A percentile compares a stretch with the other conserved stretches of the same genome.
These are phyloP conservation scores for Butyriboletus appendiculatus DNA, from an alignment of 1,284 basidiomycete species.

Conservation along the genomic window DNA sequence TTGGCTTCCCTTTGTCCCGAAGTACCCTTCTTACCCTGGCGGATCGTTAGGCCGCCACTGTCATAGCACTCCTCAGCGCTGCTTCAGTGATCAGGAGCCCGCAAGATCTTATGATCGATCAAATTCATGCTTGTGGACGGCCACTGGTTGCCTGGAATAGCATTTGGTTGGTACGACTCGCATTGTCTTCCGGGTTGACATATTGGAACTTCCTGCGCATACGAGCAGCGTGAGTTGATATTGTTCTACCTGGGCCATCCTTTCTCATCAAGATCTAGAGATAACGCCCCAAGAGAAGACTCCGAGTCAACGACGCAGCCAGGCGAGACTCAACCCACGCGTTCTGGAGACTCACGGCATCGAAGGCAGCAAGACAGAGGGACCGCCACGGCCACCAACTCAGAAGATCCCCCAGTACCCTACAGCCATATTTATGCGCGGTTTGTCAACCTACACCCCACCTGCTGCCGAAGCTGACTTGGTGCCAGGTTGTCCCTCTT, in stretches of 20 bases:
- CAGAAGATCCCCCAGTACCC: constrained; percentile 32
- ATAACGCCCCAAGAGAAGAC: constrained; percentile 30
- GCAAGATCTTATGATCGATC: constrained; percentile 43
- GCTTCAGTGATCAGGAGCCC: constrained; percentile 54
- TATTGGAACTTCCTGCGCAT: constrained; percentile 63
- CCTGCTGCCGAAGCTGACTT: constrained; percentile 1
- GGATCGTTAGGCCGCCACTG: constrained; percentile 47
- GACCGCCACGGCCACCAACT: constrained; percentile 14
- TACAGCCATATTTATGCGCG: constrained; percentile 39
- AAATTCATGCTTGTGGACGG: constrained; percentile 66
- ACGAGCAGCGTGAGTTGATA: constrained; percentile 41
- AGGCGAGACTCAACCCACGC: constrained; percentile 15
- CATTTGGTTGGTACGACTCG: constrained; percentile 64
- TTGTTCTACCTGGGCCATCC: background rate
- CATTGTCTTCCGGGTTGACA: constrained; percentile 51
- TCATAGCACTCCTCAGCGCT: constrained; percentile 55
- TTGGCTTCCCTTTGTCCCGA: constrained; percentile 32
- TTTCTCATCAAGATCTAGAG: constrained; percentile 24
- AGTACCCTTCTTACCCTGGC: constrained; percentile 11
- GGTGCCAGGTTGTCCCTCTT: constrained; percentile 56
- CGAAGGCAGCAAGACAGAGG: constrained; percentile 30
- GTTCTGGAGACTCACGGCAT: constrained; percentile 19
- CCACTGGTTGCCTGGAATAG: constrained; percentile 73
- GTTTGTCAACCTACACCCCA: constrained; percentile 33
- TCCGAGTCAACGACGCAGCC: constrained; percentile 26